Percentiles rank a stretch among this genome's conserved stretches.
phyloP scores from a whole-genome alignment of 805 yeast genomes.

The Zygoascus bituminiphila region DNA sequence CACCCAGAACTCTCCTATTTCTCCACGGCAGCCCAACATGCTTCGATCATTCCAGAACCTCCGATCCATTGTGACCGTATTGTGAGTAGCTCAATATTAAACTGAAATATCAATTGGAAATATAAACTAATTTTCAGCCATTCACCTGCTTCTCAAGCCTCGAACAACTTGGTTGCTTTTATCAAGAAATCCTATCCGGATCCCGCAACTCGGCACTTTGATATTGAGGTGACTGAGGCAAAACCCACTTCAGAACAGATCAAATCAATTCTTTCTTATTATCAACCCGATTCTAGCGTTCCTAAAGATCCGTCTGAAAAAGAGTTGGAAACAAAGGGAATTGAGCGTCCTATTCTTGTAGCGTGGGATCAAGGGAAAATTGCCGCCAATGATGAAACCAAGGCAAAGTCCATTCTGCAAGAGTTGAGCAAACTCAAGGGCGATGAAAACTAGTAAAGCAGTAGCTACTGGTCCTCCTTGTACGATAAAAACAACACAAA shows the following conservation, averaged over 20 bases:
- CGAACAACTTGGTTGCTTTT: slow-evolving; percentile 13
- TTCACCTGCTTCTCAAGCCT: slow-evolving; percentile 18
- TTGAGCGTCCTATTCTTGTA: slow-evolving; percentile 43
- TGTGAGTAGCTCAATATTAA: slow-evolving; percentile 26
- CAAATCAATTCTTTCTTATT: slow-evolving; percentile 13
- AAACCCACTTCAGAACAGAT: slow-evolving; percentile 27
- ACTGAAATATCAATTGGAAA: too few relatives aligned
- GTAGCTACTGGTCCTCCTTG: too few relatives aligned
- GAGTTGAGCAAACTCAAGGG: slow-evolving; percentile 9
- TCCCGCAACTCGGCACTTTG: slow-evolving; percentile 19
- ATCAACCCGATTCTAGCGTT: slow-evolving; percentile 12
- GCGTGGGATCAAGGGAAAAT: slow-evolving; percentile 54
- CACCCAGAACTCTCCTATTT: background rate
- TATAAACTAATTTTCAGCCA: slow-evolving; percentile 16
- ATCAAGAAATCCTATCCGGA: slow-evolving; percentile 17
- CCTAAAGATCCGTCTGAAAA: background rate
- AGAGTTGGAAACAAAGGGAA: slow-evolving; percentile 12
- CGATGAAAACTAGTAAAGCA: too few relatives aligned
- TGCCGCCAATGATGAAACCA: slow-evolving; percentile 40
- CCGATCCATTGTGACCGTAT: slow-evolving; percentile 25
- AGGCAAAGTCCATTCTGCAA: slow-evolving; percentile 37
- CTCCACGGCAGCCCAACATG: slow-evolving; percentile 17
- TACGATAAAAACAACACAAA: background rate
- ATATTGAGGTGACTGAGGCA: slow-evolving; percentile 25
- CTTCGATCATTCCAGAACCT: slow-evolving; percentile 24